Conservation (phyloP, 2,329 filamentous ascomycete genomes). For the Meredithiella fracta region DNA sequence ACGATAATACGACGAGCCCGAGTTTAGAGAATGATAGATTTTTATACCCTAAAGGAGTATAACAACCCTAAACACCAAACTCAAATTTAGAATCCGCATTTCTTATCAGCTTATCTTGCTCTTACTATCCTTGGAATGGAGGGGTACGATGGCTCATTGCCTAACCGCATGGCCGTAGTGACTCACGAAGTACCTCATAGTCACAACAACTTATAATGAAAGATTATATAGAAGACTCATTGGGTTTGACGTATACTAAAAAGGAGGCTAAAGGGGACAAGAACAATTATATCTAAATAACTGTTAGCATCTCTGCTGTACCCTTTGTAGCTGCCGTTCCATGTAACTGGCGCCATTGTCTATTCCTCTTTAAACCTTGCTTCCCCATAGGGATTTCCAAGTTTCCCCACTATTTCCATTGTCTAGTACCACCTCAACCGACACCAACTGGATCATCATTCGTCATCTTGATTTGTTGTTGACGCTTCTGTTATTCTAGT, state of each 20-base stretch:
- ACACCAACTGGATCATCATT: background rate
- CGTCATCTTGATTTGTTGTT: background rate
- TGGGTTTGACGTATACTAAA: no score
- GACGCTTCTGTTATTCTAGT: background rate
- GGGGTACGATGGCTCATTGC: background rate
- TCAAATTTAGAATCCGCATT: background rate
- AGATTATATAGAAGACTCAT: no score
- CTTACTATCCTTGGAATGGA: background rate
- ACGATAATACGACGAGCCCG: no score
- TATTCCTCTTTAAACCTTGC: slow-evolving; percentile 2
- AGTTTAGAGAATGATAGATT: no score
- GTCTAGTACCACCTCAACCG: background rate
- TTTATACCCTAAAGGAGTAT: background rate
- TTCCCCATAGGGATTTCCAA: slow-evolving; percentile 1
- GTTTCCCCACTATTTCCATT: background rate
- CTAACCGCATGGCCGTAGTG: background rate
- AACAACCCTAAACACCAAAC: background rate
- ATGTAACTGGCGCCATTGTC: background rate
- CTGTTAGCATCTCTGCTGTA: background rate
- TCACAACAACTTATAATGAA: no score
- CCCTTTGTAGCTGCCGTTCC: background rate
- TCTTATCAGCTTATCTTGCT: background rate
- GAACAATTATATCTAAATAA: no score
- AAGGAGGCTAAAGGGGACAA: no score
- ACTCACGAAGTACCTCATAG: background rate